Percentiles rank a stretch among this genome's conserved stretches.
Evolutionary conservation across 352 stramenopile species (phyloP).

Genomic region (Pythium aquatile): DNA sequence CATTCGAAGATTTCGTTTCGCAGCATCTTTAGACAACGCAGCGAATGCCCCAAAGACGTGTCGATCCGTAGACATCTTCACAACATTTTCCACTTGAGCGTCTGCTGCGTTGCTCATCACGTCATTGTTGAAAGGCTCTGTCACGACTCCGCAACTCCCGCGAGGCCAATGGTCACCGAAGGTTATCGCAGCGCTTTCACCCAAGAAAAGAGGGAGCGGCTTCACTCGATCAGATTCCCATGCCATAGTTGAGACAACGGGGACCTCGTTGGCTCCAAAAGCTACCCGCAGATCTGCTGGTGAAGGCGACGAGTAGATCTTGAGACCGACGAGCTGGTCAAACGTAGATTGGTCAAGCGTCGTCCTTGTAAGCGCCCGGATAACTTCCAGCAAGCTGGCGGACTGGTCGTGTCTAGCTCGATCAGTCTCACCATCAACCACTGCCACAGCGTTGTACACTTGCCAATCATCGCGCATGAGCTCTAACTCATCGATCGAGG

Average conservation of each 20-base stretch:
- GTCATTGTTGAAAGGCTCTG: background rate
- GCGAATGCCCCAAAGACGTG: background rate
- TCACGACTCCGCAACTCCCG: background rate
- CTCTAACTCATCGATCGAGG: background rate
- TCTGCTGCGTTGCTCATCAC: background rate
- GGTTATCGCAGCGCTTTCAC: background rate
- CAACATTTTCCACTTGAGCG: background rate
- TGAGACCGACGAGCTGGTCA: background rate
- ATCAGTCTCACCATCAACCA: background rate
- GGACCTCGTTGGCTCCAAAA: background rate
- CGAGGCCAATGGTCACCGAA: background rate
- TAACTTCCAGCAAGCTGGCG: background rate
- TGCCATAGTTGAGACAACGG: too few species aligned
- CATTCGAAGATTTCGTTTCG: background rate
- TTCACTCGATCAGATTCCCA: background rate
- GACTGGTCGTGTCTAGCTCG: background rate
- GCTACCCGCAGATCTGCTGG: background rate
- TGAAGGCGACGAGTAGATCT: background rate
- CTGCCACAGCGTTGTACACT: constrained; percentile 10
- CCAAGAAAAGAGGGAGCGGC: background rate
- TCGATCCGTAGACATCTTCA: background rate
- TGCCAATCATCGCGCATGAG: background rate
- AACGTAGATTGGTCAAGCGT: background rate
- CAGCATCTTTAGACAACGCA: background rate
- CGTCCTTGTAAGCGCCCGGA: background rate